phyloP scores from a whole-genome alignment of 1,139 yeast species.

The Scheffersomyces lignicola region DNA sequence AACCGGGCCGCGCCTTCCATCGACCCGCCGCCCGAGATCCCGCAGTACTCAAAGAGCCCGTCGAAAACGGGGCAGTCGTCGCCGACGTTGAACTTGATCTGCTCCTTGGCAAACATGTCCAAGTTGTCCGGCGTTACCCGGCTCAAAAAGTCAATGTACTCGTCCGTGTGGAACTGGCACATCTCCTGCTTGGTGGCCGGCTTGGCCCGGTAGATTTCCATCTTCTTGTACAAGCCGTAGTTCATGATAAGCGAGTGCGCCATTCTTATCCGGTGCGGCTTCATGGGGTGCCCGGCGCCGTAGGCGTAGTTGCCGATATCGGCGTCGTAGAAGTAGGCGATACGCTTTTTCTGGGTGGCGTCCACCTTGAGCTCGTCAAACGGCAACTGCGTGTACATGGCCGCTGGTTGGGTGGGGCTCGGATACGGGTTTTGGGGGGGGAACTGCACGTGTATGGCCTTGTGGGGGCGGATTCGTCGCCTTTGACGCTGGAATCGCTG shows the following conservation, averaged over 20 bases:
- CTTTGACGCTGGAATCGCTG: too few relatives aligned
- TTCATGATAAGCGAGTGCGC: constrained; percentile 97
- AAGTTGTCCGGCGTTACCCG: constrained; percentile 94
- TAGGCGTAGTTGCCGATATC: constrained; percentile 98
- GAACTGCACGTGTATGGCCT: too few relatives aligned
- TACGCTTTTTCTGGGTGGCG: constrained; percentile 41
- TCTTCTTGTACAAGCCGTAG: constrained; percentile 92
- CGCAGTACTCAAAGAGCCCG: constrained; percentile 93
- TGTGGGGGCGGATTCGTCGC: too few relatives aligned
- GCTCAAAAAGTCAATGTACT: constrained; percentile 89
- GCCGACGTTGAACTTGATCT: constrained; percentile 92
- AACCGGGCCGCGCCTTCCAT: constrained; percentile 96
- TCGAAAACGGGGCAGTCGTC: constrained; percentile 98
- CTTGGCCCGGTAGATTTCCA: constrained; percentile 95
- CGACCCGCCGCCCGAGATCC: constrained; percentile 93
- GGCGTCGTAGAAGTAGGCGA: constrained; percentile 54
- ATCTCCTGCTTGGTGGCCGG: constrained; percentile 98
- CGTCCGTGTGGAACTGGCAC: constrained; percentile 98
- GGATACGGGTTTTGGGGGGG: too few relatives aligned
- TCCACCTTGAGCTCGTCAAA: constrained; percentile 46
- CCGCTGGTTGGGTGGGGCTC: too few relatives aligned
- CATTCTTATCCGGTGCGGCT: constrained; percentile 98
- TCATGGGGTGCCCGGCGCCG: constrained; percentile 99
- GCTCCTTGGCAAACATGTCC: constrained; percentile 89
- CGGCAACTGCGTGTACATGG: constrained; percentile 43